Evolutionary conservation across 768 basidiomycete species (phyloP), one percentile per base, ranked within the genome.

Genomic region (Naganishia antarctica): DNA sequence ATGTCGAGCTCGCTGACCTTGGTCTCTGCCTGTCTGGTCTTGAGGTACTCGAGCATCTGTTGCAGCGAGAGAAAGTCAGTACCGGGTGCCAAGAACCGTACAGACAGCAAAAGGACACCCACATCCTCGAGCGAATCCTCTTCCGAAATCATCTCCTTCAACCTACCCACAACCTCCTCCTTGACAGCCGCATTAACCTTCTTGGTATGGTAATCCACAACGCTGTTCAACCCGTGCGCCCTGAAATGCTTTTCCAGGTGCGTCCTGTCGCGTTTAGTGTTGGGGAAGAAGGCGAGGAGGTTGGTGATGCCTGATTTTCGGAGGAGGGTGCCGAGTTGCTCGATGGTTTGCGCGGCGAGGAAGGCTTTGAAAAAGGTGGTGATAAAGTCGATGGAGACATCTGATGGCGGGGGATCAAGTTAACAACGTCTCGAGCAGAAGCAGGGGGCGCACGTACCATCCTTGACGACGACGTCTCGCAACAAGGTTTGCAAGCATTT

Each of bases 391-490:
- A 91, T 79, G 34, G 91, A 85, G 44, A 91, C 83, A 73, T 89
- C 91, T 93, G 29, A 2, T n/a, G n/a, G n/a, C n/a, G n/a, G n/a
- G n/a, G n/a, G n/a, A n/a, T n/a, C n/a, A n/a, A n/a, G n/a, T n/a
- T n/a, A n/a, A n/a, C n/a, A n/a, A n/a, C n/a, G n/a, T n/a, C n/a
- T n/a, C n/a, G n/a, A n/a, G n/a, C n/a, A n/a, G n/a, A n/a, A n/a
- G 45, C 48, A 28, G 7, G 11, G 13, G 15, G 64, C 28, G n/a
- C 9, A 21, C 79, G 67, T 63, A 89, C 91, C 89, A 68, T 99
- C 93, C 81, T 97, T 98, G 76, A 94, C 83, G 69, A 98, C 84
- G 76, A 97, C 92, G 70, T 97, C 94, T 78, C 91, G 94, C 69
- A 87, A 86, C 71, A 98, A 81, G 76, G 83, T 87, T 74, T 85